Evolutionary conservation across 2,329 filamentous ascomycete genomes (phyloP).

Genomic region (Alternaria burnsii): DNA sequence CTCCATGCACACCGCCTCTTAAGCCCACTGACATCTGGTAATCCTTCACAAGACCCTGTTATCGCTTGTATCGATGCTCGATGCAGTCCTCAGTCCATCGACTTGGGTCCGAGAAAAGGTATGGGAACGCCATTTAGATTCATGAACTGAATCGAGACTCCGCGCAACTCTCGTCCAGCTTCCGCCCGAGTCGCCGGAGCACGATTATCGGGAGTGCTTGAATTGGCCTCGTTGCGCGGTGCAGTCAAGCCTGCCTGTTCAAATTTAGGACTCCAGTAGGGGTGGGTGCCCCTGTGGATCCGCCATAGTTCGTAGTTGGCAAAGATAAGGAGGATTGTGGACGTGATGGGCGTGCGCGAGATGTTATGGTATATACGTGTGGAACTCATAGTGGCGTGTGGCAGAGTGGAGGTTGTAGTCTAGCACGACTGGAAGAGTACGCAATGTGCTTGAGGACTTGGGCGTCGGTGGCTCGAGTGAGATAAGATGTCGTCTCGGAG

Average conservation of each 20-base stretch:
- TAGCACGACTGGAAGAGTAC: slow-evolving; percentile 6
- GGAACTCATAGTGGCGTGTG: slow-evolving; percentile 19
- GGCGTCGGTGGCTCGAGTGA: slow-evolving; percentile 9
- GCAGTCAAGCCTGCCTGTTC: slow-evolving; percentile 29
- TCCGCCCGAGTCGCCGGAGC: slow-evolving; percentile 5
- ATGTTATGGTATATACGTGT: slow-evolving; percentile 24
- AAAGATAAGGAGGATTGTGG: slow-evolving; percentile 28
- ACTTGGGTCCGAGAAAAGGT: slow-evolving; percentile 20
- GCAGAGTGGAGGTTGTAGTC: neutral
- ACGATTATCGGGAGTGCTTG: slow-evolving; percentile 11
- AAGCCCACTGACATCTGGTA: neutral
- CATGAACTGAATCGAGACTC: slow-evolving; percentile 33
- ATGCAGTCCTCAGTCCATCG: neutral
- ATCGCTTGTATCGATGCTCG: neutral
- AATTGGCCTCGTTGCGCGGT: slow-evolving; percentile 15
- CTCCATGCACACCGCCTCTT: neutral
- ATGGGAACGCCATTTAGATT: slow-evolving; percentile 42
- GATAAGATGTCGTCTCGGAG: slow-evolving; percentile 24
- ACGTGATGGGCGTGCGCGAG: slow-evolving; percentile 21
- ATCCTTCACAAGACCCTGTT: neutral
- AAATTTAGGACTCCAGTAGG: slow-evolving; percentile 33
- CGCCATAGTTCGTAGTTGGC: slow-evolving; percentile 39
- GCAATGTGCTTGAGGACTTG: slow-evolving; percentile 1
- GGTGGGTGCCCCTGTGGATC: slow-evolving; percentile 40
- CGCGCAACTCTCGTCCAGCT: slow-evolving; percentile 12